Conservation (phyloP, 441 rosid species). For the Bruguiera hainesii region DNA sequence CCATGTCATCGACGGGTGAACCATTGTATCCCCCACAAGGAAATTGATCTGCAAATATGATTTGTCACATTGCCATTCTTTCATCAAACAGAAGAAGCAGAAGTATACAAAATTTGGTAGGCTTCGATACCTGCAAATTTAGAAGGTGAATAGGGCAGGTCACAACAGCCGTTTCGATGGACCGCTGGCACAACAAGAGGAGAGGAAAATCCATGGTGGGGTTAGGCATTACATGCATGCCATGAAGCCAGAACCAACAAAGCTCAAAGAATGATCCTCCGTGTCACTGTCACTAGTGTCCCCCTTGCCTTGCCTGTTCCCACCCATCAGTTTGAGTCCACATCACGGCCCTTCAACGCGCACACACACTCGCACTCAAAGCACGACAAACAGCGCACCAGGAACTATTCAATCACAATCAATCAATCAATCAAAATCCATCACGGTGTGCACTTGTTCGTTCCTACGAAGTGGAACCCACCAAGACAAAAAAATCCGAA, state of each 20-base stretch:
- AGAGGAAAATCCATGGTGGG: slow-evolving; percentile 20
- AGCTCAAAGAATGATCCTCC: neutral
- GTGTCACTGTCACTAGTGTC: slow-evolving; percentile 26
- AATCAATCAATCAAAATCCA: slow-evolving; percentile 15
- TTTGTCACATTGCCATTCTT: no score
- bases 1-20: no score
- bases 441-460: neutral
- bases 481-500: no score
- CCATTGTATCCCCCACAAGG: no score
- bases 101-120: no score
- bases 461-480: neutral
- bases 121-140: no score
- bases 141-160: neutral
- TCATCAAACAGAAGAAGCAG: no score
- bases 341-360: slow-evolving; percentile 31
- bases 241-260: neutral
- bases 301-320: slow-evolving; percentile 11
- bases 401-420: slow-evolving; percentile 10
- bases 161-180: neutral
- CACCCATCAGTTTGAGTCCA: slow-evolving; percentile 29
- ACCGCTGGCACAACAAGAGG: slow-evolving; percentile 8
- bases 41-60: no score
- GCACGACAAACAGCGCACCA: slow-evolving; percentile 1
- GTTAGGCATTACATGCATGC: slow-evolving; percentile 5
- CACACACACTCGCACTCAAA: slow-evolving; percentile 4